Conservation (phyloP, 2,329 filamentous ascomycete species). For the Fusarium redolens region DNA sequence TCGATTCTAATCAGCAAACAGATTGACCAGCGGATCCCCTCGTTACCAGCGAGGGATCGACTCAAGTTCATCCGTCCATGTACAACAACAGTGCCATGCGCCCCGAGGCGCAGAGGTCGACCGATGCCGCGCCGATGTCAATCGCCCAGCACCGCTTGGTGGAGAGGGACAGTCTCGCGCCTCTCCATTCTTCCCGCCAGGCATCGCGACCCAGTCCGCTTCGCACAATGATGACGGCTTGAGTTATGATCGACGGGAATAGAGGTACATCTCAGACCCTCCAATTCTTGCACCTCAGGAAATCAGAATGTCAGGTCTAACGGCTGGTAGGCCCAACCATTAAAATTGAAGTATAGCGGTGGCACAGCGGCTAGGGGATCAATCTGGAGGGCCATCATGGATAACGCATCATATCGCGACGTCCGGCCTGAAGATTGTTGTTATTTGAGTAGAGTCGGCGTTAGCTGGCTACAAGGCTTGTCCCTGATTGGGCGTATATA, state of each 20-base stretch:
- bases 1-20: constrained; percentile 47
- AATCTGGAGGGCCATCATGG: constrained; percentile 34
- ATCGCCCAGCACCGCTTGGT: constrained; percentile 60
- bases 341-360: constrained; percentile 42
- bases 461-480: constrained; percentile 36
- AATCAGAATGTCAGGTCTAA: constrained; percentile 38
- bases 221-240: constrained; percentile 74
- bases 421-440: constrained; percentile 36
- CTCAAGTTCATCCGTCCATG: constrained; percentile 68
- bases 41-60: constrained; percentile 85
- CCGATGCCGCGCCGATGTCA: constrained; percentile 59
- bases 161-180: constrained; percentile 59
- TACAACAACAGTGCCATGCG: constrained; percentile 56
- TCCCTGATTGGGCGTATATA: constrained; percentile 22
- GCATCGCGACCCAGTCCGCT: constrained; percentile 74
- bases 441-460: constrained; percentile 43
- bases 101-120: constrained; percentile 55
- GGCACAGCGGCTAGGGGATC: constrained; percentile 41
- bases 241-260: constrained; percentile 54
- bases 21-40: constrained; percentile 93
- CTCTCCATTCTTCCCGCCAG: constrained; percentile 58
- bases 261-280: constrained; percentile 44
- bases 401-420: constrained; percentile 4
- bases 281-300: constrained; percentile 21
- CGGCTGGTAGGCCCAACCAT: constrained; percentile 42